phyloP scores from a whole-genome alignment of 176 grass and related monocot genomes.

The Rhynchospora breviuscula region DNA sequence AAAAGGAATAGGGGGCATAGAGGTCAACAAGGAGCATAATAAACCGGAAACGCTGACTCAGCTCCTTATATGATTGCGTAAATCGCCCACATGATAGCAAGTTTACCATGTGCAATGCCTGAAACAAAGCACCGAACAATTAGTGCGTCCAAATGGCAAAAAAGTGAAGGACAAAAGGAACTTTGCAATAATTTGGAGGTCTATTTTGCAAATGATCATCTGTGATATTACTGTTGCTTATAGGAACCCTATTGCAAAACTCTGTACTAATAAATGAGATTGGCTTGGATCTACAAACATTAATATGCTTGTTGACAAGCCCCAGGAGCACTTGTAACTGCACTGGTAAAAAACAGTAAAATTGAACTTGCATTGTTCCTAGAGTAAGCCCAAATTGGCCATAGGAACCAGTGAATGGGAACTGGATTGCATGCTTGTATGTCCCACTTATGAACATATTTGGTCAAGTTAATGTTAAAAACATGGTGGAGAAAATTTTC shows the following conservation, averaged over 20 bases:
- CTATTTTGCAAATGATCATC: neutral
- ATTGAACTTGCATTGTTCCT: no score
- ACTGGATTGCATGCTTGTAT: no score
- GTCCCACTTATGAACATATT: no score
- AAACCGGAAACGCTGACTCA: slow-evolving; percentile 35
- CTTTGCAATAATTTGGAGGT: neutral
- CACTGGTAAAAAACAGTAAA: neutral
- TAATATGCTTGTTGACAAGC: neutral
- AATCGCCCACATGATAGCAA: slow-evolving; percentile 4
- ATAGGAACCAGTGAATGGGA: no score
- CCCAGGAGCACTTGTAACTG: neutral
- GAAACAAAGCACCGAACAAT: neutral
- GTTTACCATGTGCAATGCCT: slow-evolving; percentile 38
- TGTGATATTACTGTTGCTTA: neutral
- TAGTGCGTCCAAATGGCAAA: neutral
- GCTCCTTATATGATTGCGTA: slow-evolving; percentile 5
- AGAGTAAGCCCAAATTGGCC: no score
- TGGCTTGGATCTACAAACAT: neutral
- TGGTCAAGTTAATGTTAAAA: no score
- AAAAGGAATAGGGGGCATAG: slow-evolving; percentile 53
- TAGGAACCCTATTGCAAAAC: neutral
- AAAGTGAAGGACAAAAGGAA: neutral
- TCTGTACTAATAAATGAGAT: neutral
- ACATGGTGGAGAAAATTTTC: neutral
- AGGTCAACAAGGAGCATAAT: slow-evolving; percentile 59